Evolutionary conservation across 78 protist species (phyloP), one percentile per base, ranked within the genome.

Genomic region (Dictyostelium citrinum): DNA sequence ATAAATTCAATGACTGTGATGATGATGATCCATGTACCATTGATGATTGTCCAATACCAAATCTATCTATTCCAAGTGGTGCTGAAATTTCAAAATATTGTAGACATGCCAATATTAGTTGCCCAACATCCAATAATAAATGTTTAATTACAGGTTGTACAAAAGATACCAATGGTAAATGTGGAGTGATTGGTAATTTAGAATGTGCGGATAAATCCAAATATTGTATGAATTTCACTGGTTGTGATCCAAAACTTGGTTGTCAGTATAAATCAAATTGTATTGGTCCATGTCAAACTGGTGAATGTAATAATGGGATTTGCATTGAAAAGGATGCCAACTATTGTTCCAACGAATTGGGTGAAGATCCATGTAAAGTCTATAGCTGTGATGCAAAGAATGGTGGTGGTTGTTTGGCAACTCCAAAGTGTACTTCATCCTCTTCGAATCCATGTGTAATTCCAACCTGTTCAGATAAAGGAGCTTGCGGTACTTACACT

Each of bases 11-110:
- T 5, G 60, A 24, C 5, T 88, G 93, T 46, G 45, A 76, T 46
- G 93, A 88, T 49, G n/a, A 35, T 43, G 27, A 88, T 67, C 81
- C 85, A 5, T 88, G 93, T 35, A 88, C 93, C 14, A 27, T 24
- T 5, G 93, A 88, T 46, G 20, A 2, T 1, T 88, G 93, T 78
- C 93, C 93, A 67, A 22, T 83, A 29, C 71, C 58, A 17, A 51
- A 43, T 17, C 31, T 49, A 5, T 16, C 16, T 0, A 58, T 80
- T 55, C 39, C 43, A 12, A 31, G 11, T 0, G 68, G 68, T 45
- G 16, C 20, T 5, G 16, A 20, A 14, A 35, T 80, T 35, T 17
- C 68, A 31, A 27, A 80, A 16, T 80, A 33, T 35, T 80, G 84
- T 35, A 12, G 22, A 80, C 84, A 80, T 58, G 35, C n/a, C 9